Percentiles rank a stretch among this genome's conserved stretches.
These are phyloP conservation scores for Geosiphon pyriformis DNA, from an alignment of 192 early-diverging fungal genomes.

Conservation along the genomic window DNA sequence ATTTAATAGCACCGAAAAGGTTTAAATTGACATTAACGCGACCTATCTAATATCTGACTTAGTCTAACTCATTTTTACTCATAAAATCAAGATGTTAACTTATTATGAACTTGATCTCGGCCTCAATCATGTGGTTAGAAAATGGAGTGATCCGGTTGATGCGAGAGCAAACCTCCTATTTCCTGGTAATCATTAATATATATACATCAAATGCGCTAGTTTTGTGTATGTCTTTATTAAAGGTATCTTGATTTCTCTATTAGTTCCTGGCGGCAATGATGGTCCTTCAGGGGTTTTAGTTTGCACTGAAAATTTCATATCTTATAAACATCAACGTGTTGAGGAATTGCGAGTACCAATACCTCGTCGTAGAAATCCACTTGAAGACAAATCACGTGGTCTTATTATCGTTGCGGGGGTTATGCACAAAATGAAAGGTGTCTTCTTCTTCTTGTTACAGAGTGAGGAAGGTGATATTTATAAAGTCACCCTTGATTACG, in stretches of 20 bases:
- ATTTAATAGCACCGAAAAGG: slow-evolving; percentile 67
- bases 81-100: slow-evolving; percentile 73
- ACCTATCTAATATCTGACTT: too few species aligned
- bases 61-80: too few species aligned
- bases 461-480: slow-evolving; percentile 91
- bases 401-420: slow-evolving; percentile 77
- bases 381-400: slow-evolving; percentile 61
- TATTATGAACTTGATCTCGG: slow-evolving; percentile 98
- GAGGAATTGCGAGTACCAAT: slow-evolving; percentile 67
- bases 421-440: slow-evolving; percentile 86
- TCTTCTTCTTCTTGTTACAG: slow-evolving; percentile 89
- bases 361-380: slow-evolving; percentile 66
- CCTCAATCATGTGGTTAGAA: slow-evolving; percentile 96
- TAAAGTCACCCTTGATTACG: slow-evolving; percentile 85
- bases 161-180: slow-evolving; percentile 74
- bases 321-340: slow-evolving; percentile 74
- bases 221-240: background rate
- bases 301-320: slow-evolving; percentile 84
- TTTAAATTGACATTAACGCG: slow-evolving; percentile 19
- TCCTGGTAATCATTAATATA: slow-evolving; percentile 40
- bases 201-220: background rate
- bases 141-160: slow-evolving; percentile 86
- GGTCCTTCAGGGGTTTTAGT: slow-evolving; percentile 97
- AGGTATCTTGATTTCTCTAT: background rate
- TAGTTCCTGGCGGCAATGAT: slow-evolving; percentile 81